Conservation (phyloP, 2,329 filamentous ascomycete species). For the Paecilomyces dactylethromorphus region DNA sequence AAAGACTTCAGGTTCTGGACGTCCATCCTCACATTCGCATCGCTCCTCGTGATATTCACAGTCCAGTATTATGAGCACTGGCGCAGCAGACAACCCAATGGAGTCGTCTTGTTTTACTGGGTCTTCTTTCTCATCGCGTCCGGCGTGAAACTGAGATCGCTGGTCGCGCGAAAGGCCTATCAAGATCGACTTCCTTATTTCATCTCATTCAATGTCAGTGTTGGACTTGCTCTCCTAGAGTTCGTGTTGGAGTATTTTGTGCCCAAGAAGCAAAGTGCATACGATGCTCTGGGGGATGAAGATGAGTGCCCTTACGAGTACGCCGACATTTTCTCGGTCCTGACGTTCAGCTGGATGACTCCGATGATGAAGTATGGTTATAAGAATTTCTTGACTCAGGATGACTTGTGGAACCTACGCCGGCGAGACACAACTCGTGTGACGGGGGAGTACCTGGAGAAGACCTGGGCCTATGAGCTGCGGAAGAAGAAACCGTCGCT, state of each 20-base stretch:
- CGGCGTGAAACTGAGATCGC: constrained; percentile 75
- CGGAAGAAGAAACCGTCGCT: constrained; percentile 69
- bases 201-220: constrained; percentile 63
- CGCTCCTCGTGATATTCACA: constrained; percentile 65
- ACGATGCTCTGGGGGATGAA: constrained; percentile 58
- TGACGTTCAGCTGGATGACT: constrained; percentile 98
- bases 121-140: constrained; percentile 73
- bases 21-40: constrained; percentile 63
- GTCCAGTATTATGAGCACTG: constrained; percentile 85
- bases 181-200: constrained; percentile 65
- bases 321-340: constrained; percentile 83
- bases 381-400: constrained; percentile 82
- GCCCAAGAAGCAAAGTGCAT: constrained; percentile 67
- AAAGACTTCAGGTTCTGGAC: constrained; percentile 84
- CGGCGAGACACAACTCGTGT: constrained; percentile 70
- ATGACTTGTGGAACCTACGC: constrained; percentile 90
- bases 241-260: constrained; percentile 81
- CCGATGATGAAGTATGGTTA: constrained; percentile 95
- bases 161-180: constrained; percentile 72
- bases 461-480: constrained; percentile 71
- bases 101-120: constrained; percentile 88
- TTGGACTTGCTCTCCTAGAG: constrained; percentile 62
- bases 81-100: constrained; percentile 76
- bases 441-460: constrained; percentile 64
- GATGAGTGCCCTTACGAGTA: constrained; percentile 75